A percentile compares a stretch with the other conserved stretches of the same genome.
These are phyloP conservation scores for Penicillium italicum DNA, from an alignment of 2,329 filamentous ascomycete genomes.

Conservation along the genomic window DNA sequence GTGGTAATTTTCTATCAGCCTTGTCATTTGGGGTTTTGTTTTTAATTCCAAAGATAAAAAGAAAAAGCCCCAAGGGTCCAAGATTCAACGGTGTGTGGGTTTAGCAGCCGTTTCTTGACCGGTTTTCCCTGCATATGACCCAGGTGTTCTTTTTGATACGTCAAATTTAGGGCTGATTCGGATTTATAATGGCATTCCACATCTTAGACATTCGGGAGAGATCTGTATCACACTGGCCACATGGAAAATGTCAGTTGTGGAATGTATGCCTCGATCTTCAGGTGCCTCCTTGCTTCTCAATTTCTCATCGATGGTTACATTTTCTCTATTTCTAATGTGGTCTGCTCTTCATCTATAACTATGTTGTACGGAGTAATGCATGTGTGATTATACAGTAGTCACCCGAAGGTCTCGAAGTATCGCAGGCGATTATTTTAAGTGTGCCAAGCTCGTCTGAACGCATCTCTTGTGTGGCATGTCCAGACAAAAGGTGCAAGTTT, in stretches of 20 bases:
- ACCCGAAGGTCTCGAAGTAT: neutral
- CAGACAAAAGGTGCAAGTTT: neutral
- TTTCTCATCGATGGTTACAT: neutral
- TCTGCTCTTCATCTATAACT: neutral
- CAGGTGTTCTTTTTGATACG: neutral
- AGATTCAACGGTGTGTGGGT: neutral
- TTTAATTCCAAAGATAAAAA: no score
- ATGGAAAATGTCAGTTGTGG: neutral
- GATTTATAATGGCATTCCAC: neutral
- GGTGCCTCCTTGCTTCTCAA: neutral
- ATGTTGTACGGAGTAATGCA: no score
- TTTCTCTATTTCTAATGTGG: neutral
- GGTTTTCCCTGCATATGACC: slow-evolving; percentile 1
- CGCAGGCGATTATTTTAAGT: no score
- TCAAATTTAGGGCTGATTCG: neutral
- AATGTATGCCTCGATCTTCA: neutral
- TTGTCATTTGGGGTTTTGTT: neutral
- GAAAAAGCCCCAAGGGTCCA: no score
- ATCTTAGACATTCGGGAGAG: neutral
- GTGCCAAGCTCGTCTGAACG: no score
- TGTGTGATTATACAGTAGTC: no score
- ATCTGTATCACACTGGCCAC: neutral
- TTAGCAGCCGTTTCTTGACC: neutral
- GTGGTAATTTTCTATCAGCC: neutral
- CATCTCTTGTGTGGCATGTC: neutral